Percentiles rank a stretch among this genome's conserved stretches.
Evolutionary conservation across 345 rosid genomes (phyloP).

Genomic region (Trapa bicornis): DNA sequence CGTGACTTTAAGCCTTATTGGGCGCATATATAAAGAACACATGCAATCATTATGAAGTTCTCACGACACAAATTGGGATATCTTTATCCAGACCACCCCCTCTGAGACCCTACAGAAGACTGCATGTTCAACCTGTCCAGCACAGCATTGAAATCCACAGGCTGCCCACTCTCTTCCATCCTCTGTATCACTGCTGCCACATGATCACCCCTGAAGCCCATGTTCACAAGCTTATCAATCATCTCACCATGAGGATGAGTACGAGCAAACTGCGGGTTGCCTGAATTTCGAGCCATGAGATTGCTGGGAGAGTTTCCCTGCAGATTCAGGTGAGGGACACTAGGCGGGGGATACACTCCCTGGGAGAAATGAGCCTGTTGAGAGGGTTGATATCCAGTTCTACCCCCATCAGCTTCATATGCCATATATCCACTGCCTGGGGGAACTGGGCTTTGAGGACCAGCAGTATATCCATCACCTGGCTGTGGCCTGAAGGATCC

Average conservation of each 20-base stretch:
- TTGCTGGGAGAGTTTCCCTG: conserved; percentile 31
- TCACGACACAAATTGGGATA: background rate
- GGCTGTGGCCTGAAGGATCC: conserved; percentile 43
- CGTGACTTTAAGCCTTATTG: background rate
- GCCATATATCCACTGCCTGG: conserved; percentile 56
- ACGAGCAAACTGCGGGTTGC: conserved; percentile 39
- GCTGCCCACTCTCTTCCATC: conserved; percentile 90
- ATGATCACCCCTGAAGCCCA: conserved; percentile 90
- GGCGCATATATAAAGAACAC: background rate
- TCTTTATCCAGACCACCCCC: conserved; percentile 54
- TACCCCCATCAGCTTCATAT: conserved; percentile 54
- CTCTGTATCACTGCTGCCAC: conserved; percentile 63
- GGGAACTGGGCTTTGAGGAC: conserved; percentile 42
- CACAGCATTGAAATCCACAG: conserved; percentile 71
- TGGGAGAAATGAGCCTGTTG: conserved; percentile 49
- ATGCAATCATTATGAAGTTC: background rate
- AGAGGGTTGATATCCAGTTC: conserved; percentile 45
- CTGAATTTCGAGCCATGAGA: conserved; percentile 30
- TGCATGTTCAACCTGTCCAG: conserved; percentile 68
- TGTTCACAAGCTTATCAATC: conserved; percentile 72
- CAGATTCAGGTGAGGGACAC: conserved; percentile 35
- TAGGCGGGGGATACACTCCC: conserved; percentile 47
- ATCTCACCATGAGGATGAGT: conserved; percentile 59
- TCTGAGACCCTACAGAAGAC: conserved; percentile 29
- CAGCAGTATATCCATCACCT: conserved; percentile 51